Evolutionary conservation across 441 rosid species (phyloP).

Genomic region (Monsonia emarginata): DNA sequence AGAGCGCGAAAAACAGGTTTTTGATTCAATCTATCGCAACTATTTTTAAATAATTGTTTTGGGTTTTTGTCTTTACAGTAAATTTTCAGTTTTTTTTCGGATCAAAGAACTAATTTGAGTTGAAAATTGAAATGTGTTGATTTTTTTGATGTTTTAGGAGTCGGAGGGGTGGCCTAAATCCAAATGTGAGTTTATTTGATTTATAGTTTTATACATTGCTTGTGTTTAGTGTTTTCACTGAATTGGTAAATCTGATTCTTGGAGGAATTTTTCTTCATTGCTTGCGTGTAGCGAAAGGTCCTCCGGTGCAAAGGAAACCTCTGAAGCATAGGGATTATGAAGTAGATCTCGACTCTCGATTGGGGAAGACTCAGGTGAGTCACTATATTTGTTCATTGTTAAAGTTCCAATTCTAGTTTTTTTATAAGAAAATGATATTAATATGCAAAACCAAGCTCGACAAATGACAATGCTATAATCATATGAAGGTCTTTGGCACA

Average conservation of each 20-base stretch:
- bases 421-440: no score
- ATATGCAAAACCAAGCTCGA: not conserved
- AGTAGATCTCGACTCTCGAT: conserved; percentile 87
- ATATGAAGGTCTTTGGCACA: not conserved
- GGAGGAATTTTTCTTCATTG: not conserved
- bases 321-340: conserved; percentile 94
- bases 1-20: conserved; percentile 76
- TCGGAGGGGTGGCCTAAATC: conserved; percentile 49
- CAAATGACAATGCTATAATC: not conserved
- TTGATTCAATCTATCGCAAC: not conserved
- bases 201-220: not conserved
- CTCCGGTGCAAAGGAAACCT: conserved; percentile 92
- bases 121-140: not conserved
- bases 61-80: not conserved
- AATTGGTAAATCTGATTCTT: not conserved
- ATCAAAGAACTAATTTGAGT: not conserved
- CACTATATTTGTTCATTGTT: conserved; percentile 3
- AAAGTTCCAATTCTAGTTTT: not conserved
- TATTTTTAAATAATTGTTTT: not conserved
- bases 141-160: conserved; percentile 41
- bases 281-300: conserved; percentile 55
- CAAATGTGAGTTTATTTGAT: conserved; percentile 49
- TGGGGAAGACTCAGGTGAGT: conserved; percentile 84
- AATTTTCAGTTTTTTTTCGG: not conserved
- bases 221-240: not conserved